Conservation (phyloP, 2,329 filamentous ascomycete genomes). For the Aureobasidium namibiae region DNA sequence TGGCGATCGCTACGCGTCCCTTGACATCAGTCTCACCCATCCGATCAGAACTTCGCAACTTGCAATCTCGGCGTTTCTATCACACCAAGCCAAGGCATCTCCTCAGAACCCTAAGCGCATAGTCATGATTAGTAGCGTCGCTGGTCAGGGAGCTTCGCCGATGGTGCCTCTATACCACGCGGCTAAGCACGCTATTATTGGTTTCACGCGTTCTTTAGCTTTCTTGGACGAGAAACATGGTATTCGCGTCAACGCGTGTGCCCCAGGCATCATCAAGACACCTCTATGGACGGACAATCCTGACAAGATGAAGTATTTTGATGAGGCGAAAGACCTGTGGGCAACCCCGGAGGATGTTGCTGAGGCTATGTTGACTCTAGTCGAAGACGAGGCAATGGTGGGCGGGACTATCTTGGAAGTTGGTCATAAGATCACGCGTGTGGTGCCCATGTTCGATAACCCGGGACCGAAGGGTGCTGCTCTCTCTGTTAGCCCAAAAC, state of each 20-base stretch:
- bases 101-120: slow-evolving; percentile 37
- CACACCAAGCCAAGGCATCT: slow-evolving; percentile 27
- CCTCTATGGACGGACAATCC: slow-evolving; percentile 55
- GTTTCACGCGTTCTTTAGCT: slow-evolving; percentile 43
- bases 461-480: slow-evolving; percentile 36
- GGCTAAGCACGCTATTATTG: slow-evolving; percentile 38
- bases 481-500: not conserved
- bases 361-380: slow-evolving; percentile 47
- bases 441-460: slow-evolving; percentile 45
- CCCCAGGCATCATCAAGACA: slow-evolving; percentile 53
- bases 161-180: slow-evolving; percentile 37
- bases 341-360: slow-evolving; percentile 55
- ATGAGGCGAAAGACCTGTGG: slow-evolving; percentile 40
- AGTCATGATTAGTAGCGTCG: slow-evolving; percentile 37
- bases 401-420: slow-evolving; percentile 51
- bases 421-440: slow-evolving; percentile 41
- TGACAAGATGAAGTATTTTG: slow-evolving; percentile 48
- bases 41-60: slow-evolving; percentile 41
- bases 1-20: slow-evolving; percentile 28
- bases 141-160: slow-evolving; percentile 33
- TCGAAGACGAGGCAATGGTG: slow-evolving; percentile 41
- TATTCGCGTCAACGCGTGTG: slow-evolving; percentile 52
- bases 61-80: slow-evolving; percentile 38
- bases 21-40: slow-evolving; percentile 43
- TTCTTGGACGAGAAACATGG: slow-evolving; percentile 41